These are phyloP conservation scores for Clavaria fumosa DNA, from an alignment of 768 basidiomycete species.

Conservation along the genomic window DNA sequence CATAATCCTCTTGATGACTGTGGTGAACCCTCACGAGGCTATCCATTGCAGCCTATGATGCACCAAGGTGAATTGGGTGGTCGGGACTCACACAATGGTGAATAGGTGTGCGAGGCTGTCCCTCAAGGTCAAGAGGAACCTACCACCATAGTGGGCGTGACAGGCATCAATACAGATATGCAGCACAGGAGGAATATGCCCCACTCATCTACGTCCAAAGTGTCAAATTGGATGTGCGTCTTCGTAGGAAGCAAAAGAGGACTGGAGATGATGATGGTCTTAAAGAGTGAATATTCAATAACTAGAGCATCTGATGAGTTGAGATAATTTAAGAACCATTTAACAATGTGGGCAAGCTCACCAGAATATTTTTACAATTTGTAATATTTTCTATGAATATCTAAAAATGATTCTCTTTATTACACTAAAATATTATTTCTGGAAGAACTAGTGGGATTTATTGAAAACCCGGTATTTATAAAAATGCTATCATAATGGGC, in stretches of 20 bases:
- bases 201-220: conserved; percentile 8
- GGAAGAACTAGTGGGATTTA: no score
- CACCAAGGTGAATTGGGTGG: conserved; percentile 26
- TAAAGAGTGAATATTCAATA: no score
- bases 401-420: no score
- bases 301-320: no score
- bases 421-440: no score
- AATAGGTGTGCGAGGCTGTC: conserved; percentile 6
- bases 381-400: no score
- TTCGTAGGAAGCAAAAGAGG: conserved; percentile 36
- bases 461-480: no score
- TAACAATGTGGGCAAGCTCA: no score
- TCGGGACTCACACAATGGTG: conserved; percentile 16
- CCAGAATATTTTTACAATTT: no score
- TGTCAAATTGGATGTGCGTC: conserved; percentile 14
- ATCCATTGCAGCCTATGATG: conserved; percentile 22
- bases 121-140: conserved; percentile 4
- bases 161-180: conserved; percentile 22
- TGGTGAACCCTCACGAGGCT: conserved; percentile 15
- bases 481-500: no score
- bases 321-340: no score
- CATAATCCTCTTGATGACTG: conserved; percentile 8
- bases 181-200: conserved; percentile 20
- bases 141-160: conserved; percentile 9
- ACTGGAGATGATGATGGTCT: conserved; percentile 41